Base-by-base conservation (phyloP, 1,284 basidiomycete species). In the Cystobasidium sp. region DNA sequence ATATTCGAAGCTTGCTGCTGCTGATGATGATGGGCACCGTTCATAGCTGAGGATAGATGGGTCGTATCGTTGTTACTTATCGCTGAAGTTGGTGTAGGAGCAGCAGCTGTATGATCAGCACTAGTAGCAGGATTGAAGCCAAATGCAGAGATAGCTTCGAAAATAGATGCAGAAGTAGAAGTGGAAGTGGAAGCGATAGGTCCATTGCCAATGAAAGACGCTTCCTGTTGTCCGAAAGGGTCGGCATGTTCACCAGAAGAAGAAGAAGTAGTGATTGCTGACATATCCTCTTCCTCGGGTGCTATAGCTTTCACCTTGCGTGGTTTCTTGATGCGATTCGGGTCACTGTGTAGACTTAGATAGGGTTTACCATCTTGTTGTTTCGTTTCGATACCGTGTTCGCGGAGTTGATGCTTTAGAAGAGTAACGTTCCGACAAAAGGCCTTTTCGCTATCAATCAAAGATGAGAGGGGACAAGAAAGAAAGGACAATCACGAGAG, bases 341-440 rank as follows among this genome's bases (percentile, higher is more conserved):
- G 1, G 18, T 10, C 9, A 14, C 10, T 14, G 39, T 44, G 8
- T 10, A 56, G 52, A 55, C 49, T 68, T 6, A 39, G 37, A 56
- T 68, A 68, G 16, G 53, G 51, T 39, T n/a, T 55, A 24, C 65
- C 65, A 52, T 68, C 65, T 52, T 55, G 31, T 55, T 56, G 53
- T 10, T 9, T 37, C 2, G 37, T 14, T 22, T 68, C 37, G 4
- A 55, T n/a, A 8, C 52, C 65, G 20, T 70, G 68, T 58, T 63
- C 68, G 14, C 68, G 56, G 20, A 49, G 22, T 39, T 62, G 56
- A 47, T 70, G 68, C 39, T 70, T 70, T 12, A 63, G 44, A 10
- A 70, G 31, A 12, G 68, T 70, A 2, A 62, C 44, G n/a, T 63
- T 61, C 1, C 68, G 68, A 22, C 53, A 55, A 46, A 70, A 70